Evolutionary conservation across 192 early-diverging fungal species (phyloP).

Genomic region (Backusella luteola): DNA sequence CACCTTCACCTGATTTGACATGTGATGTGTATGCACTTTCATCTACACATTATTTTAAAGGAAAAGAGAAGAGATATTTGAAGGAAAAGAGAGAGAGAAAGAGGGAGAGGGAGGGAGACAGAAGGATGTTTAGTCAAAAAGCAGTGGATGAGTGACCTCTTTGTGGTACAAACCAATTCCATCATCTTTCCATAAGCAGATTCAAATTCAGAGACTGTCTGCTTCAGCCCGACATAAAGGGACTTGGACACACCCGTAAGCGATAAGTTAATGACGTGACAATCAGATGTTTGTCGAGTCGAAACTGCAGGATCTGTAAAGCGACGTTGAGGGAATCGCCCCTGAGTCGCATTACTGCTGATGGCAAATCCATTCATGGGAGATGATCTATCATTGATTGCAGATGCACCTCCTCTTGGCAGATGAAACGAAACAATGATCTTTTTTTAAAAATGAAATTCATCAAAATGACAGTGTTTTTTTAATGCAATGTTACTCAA

Average conservation of each 20-base stretch:
- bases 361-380: neutral
- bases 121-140: neutral
- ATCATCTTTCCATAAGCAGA: constrained; percentile 26
- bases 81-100: neutral
- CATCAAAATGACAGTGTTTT: neutral
- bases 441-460: neutral
- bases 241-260: constrained; percentile 14
- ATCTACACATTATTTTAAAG: neutral
- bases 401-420: constrained; percentile 1
- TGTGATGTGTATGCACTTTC: constrained; percentile 1
- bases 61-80: neutral
- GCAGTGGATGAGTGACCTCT: neutral
- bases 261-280: constrained; percentile 9
- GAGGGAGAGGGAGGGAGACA: neutral
- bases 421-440: constrained; percentile 13
- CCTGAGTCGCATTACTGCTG: constrained; percentile 7
- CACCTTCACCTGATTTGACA: neutral
- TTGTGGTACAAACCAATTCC: constrained; percentile 19
- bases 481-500: neutral
- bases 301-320: constrained; percentile 21
- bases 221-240: constrained; percentile 21
- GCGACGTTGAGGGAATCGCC: constrained; percentile 11
- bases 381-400: neutral
- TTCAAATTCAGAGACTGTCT: constrained; percentile 23
- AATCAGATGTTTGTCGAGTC: neutral